phyloP scores from a whole-genome alignment of 352 stramenopile genomes.

The Pythium scleroteichum region DNA sequence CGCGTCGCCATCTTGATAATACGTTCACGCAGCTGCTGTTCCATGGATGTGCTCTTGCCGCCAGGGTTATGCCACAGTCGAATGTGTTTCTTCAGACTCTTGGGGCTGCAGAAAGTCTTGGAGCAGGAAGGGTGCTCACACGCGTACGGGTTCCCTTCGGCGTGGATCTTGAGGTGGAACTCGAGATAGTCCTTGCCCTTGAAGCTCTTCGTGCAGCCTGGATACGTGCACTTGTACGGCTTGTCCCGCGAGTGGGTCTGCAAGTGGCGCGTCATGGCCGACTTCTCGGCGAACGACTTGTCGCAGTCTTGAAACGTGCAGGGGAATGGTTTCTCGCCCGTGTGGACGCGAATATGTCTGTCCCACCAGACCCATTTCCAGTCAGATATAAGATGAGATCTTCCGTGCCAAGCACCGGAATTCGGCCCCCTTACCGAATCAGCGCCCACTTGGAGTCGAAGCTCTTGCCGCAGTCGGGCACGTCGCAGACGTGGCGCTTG shows the following conservation, averaged over 20 bases:
- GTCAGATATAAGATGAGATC: conserved; percentile 5
- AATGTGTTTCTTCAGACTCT: conserved; percentile 86
- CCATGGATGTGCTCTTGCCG: conserved; percentile 83
- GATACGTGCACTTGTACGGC: conserved; percentile 86
- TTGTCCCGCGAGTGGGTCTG: conserved; percentile 86
- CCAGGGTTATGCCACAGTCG: conserved; percentile 79
- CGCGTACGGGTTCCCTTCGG: conserved; percentile 77
- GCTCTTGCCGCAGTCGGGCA: conserved; percentile 72
- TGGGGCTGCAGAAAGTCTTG: conserved; percentile 85
- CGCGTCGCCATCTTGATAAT: conserved; percentile 87
- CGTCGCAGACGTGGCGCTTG: conserved; percentile 75
- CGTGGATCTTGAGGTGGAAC: conserved; percentile 86
- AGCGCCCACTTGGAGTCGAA: conserved; percentile 88
- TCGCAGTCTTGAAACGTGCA: conserved; percentile 82
- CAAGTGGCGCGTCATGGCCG: conserved; percentile 82
- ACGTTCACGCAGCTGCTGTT: conserved; percentile 80
- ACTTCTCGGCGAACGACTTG: conserved; percentile 90
- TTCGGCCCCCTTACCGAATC: conserved; percentile 45
- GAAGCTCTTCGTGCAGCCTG: conserved; percentile 86
- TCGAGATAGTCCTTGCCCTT: conserved; percentile 87
- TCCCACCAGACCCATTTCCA: background rate
- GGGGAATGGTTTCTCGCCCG: conserved; percentile 85
- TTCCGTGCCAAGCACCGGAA: background rate
- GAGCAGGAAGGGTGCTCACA: conserved; percentile 79
- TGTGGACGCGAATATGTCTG: conserved; percentile 87